Base-by-base conservation (phyloP, 768 basidiomycete genomes). In the Albatrellus ellisii region DNA sequence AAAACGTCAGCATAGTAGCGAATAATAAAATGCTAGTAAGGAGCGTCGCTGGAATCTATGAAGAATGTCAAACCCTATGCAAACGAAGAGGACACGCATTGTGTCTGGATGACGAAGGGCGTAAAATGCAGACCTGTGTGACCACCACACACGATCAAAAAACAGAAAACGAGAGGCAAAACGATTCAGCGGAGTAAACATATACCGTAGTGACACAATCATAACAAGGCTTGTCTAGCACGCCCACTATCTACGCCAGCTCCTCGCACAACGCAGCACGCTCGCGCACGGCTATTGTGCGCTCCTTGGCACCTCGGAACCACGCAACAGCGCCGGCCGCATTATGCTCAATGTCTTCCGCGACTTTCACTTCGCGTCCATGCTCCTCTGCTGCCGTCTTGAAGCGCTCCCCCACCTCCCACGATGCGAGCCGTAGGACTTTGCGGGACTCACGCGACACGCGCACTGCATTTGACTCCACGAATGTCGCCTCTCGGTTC, bases 391-490 rank as follows among this genome's bases (percentile, higher is more conserved):
- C 73, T 14, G 86, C 82, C 3, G 62, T 65, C 43, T 75, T 69
- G 68, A 90, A 94, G 32, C 81, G 72, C 61, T 87, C 84, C 51
- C 72, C 72, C 46, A 92, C 56, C 59, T 97, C 92, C 88, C 88
- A 97, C 17, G 83, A 78, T 15, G 86, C 92, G 24, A 90, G 59
- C 36, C 92, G 69, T 45, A 99, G 64, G 35, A 99, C 94, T 65
- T 97, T 97, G 52, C 94, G 73, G 18, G 89, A 86, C 70, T 98
- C 94, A 27, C 77, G 68, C 40, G 76, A 65, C 29, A 97, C 70
- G 17, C 94, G 69, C 32, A 65, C 68, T 2, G 74, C 70, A 54
- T 97, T 80, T 2, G 62, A 66, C 43, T 78, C 73, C 24, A 81
- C 70, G 54, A 79, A 90, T 24, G 66, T 59, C 3, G 46, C 47